Evolutionary conservation across 2,329 filamentous ascomycete species (phyloP), one percentile per base, ranked within the genome.

Genomic region (Stachybotrys chartarum): DNA sequence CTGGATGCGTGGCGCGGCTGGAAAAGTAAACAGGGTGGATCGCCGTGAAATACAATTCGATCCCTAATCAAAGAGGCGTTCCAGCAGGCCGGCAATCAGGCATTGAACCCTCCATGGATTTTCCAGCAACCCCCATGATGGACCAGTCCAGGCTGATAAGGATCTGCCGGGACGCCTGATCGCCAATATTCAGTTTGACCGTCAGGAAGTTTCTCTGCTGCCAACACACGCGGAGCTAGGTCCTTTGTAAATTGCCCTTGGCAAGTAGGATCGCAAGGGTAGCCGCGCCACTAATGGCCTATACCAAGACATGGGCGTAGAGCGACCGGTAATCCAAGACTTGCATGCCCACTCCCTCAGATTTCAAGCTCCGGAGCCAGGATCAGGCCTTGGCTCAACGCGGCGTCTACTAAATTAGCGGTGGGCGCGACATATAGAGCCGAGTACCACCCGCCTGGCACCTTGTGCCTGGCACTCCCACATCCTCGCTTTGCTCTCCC

Each of bases 301-400:
- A 44, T 42, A 49, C 56, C 51, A 57, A 59, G 57, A 59, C 57
- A 58, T 56, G 50, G 50, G 52, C 56, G 56, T 51, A 51, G 39
- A 50, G 54, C 53, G 52, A 53, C 54, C 14, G 24, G 24, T 24
- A 24, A 24, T 54, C 52, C 55, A 45, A 53, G 55, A 50, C 55
- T 42, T 53, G 55, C 55, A 56, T 56, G 45, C 50, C 44, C 49
- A 42, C 45, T 52, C 50, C 50, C 50, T 52, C 17, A n/a, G 17
- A 51, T 51, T 17, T 30, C 17, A 39, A 47, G 32, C 30, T 46
- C 39, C 30, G 16, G 17, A 54, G n/a, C 32, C 17, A 35, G 45
- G 45, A n/a, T 47, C 10, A 8, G 45, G 45, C 45, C 45, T 47
- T n/a, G 8, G 16, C 45, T 47, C 45, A 17, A 47, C 45, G 45